A percentile compares a stretch with the other conserved stretches of the same genome.
These are phyloP conservation scores for Citrus inodora DNA, from an alignment of 345 rosid species.

Conservation along the genomic window DNA sequence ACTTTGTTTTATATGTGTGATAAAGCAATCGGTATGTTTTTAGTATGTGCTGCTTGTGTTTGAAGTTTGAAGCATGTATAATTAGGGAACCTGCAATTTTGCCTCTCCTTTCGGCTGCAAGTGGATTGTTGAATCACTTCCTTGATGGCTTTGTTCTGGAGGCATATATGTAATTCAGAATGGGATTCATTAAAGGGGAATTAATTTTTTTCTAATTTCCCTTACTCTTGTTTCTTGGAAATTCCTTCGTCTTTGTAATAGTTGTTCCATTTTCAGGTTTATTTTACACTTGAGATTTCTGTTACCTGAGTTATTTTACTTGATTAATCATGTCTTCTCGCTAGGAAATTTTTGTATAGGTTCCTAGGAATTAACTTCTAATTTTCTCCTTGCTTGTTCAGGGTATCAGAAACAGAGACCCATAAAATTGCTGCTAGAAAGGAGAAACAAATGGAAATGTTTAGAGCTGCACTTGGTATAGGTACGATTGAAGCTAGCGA, in stretches of 20 bases:
- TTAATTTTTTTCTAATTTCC: neutral
- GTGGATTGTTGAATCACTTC: neutral
- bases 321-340: neutral
- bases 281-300: neutral
- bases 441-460: conserved; percentile 89
- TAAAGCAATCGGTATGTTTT: neutral
- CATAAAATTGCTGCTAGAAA: conserved; percentile 94
- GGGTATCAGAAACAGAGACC: conserved; percentile 79
- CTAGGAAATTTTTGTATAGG: neutral
- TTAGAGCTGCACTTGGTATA: conserved; percentile 83
- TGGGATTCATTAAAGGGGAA: neutral
- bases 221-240: neutral
- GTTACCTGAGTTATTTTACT: neutral
- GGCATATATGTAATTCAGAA: neutral
- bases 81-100: neutral
- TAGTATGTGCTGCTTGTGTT: neutral
- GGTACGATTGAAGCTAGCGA: conserved; percentile 23
- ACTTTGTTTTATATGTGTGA: neutral
- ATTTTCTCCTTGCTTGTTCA: conserved; percentile 9
- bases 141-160: conserved; percentile 9
- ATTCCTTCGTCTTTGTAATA: neutral
- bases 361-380: neutral
- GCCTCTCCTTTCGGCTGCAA: neutral
- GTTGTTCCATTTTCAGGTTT: neutral
- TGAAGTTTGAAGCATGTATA: neutral